Conservation (phyloP, 2,329 filamentous ascomycete genomes). For the Colletotrichum sp. region DNA sequence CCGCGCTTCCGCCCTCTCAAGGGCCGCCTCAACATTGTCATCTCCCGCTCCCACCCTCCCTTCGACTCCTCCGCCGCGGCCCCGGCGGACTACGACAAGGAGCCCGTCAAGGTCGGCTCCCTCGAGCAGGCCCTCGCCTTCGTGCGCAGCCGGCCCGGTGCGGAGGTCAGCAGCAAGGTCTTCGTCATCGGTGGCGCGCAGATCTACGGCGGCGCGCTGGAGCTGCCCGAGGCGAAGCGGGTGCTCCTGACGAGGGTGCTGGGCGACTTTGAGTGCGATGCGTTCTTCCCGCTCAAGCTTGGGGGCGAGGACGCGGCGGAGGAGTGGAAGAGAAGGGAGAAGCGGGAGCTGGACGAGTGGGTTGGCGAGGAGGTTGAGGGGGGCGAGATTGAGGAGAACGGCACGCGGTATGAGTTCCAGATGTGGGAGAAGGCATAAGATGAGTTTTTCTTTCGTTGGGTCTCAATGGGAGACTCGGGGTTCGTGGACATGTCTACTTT, state of each 20-base stretch:
- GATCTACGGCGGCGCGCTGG: conserved; percentile 78
- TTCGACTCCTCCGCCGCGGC: conserved; percentile 3
- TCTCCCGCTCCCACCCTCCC: conserved; percentile 61
- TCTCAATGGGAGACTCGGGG: not conserved
- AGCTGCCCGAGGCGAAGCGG: conserved; percentile 58
- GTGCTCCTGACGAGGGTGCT: conserved; percentile 73
- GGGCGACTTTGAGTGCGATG: conserved; percentile 77
- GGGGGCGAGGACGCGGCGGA: conserved; percentile 35
- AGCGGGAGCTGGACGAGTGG: conserved; percentile 63
- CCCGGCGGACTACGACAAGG: conserved; percentile 32
- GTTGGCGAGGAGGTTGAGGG: conserved; percentile 67
- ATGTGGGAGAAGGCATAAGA: conserved; percentile 67
- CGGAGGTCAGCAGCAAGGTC: conserved; percentile 59
- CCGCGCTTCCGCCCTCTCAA: conserved; percentile 77
- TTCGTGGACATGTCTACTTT: not conserved
- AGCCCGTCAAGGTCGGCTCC: conserved; percentile 63
- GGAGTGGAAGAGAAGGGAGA: conserved; percentile 24
- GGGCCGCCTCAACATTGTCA: conserved; percentile 80
- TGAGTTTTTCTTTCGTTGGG: not conserved
- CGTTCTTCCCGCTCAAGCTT: conserved; percentile 70
- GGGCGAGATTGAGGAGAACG: conserved; percentile 66
- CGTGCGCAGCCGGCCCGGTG: conserved; percentile 35
- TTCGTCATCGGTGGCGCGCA: conserved; percentile 92
- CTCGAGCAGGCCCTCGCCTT: conserved; percentile 62
- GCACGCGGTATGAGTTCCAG: conserved; percentile 72